These are phyloP conservation scores for Syncephalastrum sp. DNA, from an alignment of 371 early-diverging fungal genomes.

Conservation along the genomic window DNA sequence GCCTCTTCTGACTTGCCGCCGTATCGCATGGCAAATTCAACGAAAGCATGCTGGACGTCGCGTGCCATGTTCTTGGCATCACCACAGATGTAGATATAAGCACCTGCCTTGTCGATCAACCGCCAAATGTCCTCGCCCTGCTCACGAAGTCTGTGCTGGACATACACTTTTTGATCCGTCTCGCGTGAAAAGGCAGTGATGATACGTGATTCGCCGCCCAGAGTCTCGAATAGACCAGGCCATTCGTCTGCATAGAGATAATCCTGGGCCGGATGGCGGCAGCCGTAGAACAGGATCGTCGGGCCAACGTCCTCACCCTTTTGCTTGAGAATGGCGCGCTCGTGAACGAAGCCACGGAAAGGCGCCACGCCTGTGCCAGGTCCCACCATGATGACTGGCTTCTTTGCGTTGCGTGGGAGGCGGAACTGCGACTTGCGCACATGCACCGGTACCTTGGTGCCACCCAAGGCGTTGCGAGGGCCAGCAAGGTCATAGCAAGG, in stretches of 20 bases:
- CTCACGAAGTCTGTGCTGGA: constrained; percentile 77
- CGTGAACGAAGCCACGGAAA: constrained; percentile 93
- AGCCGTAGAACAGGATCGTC: constrained; percentile 91
- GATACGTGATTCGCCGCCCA: constrained; percentile 61
- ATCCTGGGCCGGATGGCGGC: constrained; percentile 81
- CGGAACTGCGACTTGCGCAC: constrained; percentile 88
- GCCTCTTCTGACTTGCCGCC: constrained; percentile 71
- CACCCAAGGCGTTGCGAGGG: constrained; percentile 37
- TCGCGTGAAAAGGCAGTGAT: constrained; percentile 91
- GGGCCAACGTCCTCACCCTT: constrained; percentile 71
- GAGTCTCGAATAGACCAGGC: constrained; percentile 54
- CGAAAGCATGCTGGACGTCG: constrained; percentile 77
- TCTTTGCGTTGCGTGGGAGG: constrained; percentile 73
- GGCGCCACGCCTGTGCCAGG: constrained; percentile 99
- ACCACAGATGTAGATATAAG: constrained; percentile 90
- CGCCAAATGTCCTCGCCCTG: constrained; percentile 70
- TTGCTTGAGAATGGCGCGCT: constrained; percentile 69
- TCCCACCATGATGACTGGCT: constrained; percentile 94
- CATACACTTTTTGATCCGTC: constrained; percentile 80
- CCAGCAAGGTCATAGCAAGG: constrained; percentile 48
- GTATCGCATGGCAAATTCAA: constrained; percentile 62
- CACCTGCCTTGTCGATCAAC: constrained; percentile 63
- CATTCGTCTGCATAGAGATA: constrained; percentile 89
- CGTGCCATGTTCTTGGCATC: constrained; percentile 97
- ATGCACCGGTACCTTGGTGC: constrained; percentile 70